A percentile compares a stretch with the other conserved stretches of the same genome.
Evolutionary conservation across 345 rosid genomes (phyloP).

Genomic region (Melaleuca alternifolia): DNA sequence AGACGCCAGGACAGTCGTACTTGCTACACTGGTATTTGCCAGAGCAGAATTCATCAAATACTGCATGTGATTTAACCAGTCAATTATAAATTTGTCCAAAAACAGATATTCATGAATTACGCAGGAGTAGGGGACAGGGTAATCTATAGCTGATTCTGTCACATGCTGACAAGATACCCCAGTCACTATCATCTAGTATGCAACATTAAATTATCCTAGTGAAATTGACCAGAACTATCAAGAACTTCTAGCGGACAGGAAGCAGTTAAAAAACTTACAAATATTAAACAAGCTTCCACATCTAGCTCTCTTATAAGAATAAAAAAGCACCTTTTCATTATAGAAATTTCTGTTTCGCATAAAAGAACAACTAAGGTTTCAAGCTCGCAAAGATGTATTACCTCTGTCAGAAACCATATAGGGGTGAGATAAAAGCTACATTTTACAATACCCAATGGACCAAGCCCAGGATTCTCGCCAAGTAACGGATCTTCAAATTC

Average conservation of each 20-base stretch:
- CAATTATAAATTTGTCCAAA: background rate
- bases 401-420: constrained; percentile 64
- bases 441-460: constrained; percentile 30
- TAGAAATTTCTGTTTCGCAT: background rate
- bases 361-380: background rate
- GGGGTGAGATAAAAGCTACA: constrained; percentile 50
- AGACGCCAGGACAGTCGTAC: constrained; percentile 54
- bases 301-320: background rate
- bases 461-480: constrained; percentile 2
- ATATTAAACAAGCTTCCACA: background rate
- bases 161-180: background rate
- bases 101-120: background rate
- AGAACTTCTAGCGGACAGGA: background rate
- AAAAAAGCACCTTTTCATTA: background rate
- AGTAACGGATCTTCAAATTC: constrained; percentile 13
- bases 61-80: constrained; percentile 20
- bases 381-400: background rate
- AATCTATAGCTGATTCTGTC: background rate
- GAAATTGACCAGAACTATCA: background rate
- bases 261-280: background rate
- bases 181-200: background rate
- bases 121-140: background rate
- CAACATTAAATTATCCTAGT: background rate
- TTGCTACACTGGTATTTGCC: constrained; percentile 63
- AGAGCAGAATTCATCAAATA: constrained; percentile 48